Evolutionary conservation across 2,329 filamentous ascomycete species (phyloP), one percentile per base, ranked within the genome.

Genomic region (Fusarium cicatricum): DNA sequence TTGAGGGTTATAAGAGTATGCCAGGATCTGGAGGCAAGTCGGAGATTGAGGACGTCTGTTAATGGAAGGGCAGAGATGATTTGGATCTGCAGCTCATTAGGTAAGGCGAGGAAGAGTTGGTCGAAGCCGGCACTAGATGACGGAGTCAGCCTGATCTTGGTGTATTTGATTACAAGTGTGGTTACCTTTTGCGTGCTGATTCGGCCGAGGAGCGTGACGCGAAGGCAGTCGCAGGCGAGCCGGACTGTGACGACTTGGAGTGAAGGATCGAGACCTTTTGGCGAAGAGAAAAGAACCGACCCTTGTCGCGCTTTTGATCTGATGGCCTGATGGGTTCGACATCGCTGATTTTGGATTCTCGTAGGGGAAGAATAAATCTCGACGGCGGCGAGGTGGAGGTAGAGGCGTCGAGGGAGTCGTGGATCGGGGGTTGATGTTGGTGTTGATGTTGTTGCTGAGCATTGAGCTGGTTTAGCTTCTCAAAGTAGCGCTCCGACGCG

Each of bases 401-500:
- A 2, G 70, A 60, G n/a, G 70, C 29, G 5, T 66, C 51, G 43
- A 66, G 62, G 12, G 56, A 41, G 15, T 66, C 51, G 29, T 61
- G 52, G 16, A 46, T 42, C 12, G 55, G 52, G 9, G 54, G 54
- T 50, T 61, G 44, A 62, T 33, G 60, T 51, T 77, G 75, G 60
- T 75, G 71, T 62, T 79, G 78, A 15, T 75, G 75, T 61, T 74
- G 78, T 26, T 81, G 75, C 23, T 26, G 23, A 69, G 78, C 80
- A 70, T 74, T 83, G 65, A 77, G 80, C 73, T 85, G 82, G 52
- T 77, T 80, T 57, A 88, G 72, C 74, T 89, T 89, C 49, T 82
- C 80, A 62, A 87, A 85, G 69, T 86, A 89, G 61, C 83, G 83
- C 72, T 84, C 79, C 38, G 86, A 89, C 58, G 85, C 86, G 74